Conservation (phyloP, 805 yeast species). For the Naumovozyma dairenensis region DNA sequence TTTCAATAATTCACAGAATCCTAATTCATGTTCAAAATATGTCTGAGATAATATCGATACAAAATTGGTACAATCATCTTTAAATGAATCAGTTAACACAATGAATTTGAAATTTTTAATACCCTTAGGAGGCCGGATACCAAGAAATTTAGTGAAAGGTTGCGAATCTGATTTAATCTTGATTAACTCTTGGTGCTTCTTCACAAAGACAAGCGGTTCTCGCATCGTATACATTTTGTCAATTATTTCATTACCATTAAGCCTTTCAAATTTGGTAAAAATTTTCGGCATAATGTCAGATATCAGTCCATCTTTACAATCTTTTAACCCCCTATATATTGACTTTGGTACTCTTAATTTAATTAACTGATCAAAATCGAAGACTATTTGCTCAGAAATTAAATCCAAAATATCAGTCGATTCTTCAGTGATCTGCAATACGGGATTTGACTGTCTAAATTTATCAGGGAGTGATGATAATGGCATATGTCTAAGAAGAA, state of each 20-base stretch:
- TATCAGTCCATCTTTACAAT: constrained; percentile 16
- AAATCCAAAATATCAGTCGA: constrained; percentile 20
- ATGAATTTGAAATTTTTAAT: constrained; percentile 45
- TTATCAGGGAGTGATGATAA: constrained; percentile 49
- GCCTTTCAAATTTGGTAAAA: constrained; percentile 17
- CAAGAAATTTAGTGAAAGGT: constrained; percentile 49
- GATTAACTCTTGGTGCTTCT: constrained; percentile 27
- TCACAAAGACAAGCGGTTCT: constrained; percentile 24
- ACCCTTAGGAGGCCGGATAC: constrained; percentile 43
- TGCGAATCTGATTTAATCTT: constrained; percentile 39
- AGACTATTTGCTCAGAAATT: constrained; percentile 25
- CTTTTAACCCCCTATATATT: constrained; percentile 27
- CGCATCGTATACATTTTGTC: constrained; percentile 16
- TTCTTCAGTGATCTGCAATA: constrained; percentile 8
- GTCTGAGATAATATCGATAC: constrained; percentile 26
- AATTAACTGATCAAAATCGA: constrained; percentile 38
- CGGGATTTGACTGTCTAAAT: constrained; percentile 28
- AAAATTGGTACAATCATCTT: constrained; percentile 22
- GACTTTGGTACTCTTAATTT: constrained; percentile 47
- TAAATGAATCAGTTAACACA: constrained; percentile 31
- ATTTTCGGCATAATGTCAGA: constrained; percentile 12
- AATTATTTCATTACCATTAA: constrained; percentile 22
- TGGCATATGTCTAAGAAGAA: constrained; percentile 55
- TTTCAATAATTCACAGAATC: constrained; percentile 27
- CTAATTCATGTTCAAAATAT: constrained; percentile 27